These are phyloP conservation scores for Boletellus deceptivus DNA, from an alignment of 1,284 basidiomycete genomes.

Conservation along the genomic window DNA sequence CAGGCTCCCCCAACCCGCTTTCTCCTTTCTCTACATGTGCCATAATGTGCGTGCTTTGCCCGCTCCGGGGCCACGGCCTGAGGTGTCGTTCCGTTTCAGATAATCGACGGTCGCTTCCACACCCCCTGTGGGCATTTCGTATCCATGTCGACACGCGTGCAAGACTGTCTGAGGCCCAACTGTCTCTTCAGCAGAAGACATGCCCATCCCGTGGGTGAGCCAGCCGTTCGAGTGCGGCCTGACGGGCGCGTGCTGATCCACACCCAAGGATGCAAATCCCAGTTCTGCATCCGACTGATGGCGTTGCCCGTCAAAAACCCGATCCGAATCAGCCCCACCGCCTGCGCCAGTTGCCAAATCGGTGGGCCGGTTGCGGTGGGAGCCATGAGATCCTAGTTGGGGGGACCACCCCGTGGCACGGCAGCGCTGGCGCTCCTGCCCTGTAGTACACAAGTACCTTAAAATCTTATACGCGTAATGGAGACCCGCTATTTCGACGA, in stretches of 20 bases:
- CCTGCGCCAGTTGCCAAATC: slow-evolving; percentile 54
- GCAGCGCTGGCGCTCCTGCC: slow-evolving; percentile 21
- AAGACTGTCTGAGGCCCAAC: slow-evolving; percentile 62
- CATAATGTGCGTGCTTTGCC: slow-evolving; percentile 57
- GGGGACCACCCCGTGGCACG: not conserved
- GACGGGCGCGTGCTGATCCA: slow-evolving; percentile 16
- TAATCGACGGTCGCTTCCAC: slow-evolving; percentile 76
- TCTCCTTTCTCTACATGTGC: slow-evolving; percentile 52
- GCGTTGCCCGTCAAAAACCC: slow-evolving; percentile 67
- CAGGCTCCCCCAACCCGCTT: slow-evolving; percentile 16
- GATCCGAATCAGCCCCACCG: slow-evolving; percentile 63
- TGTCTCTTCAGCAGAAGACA: slow-evolving; percentile 75
- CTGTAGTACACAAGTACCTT: slow-evolving; percentile 19
- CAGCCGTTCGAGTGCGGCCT: not conserved
- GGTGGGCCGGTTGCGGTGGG: slow-evolving; percentile 17
- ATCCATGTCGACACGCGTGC: slow-evolving; percentile 64
- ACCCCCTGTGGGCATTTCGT: slow-evolving; percentile 72
- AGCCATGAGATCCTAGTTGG: slow-evolving; percentile 14
- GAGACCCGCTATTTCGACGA: slow-evolving; percentile 4
- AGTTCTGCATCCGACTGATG: slow-evolving; percentile 65
- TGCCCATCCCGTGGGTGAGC: slow-evolving; percentile 53
- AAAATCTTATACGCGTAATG: slow-evolving; percentile 27
- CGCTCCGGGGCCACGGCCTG: slow-evolving; percentile 7
- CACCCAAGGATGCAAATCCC: slow-evolving; percentile 56
- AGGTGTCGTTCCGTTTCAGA: slow-evolving; percentile 38